Base-by-base conservation (phyloP, 306 rosid genomes). In the Astragalus membranaceus region DNA sequence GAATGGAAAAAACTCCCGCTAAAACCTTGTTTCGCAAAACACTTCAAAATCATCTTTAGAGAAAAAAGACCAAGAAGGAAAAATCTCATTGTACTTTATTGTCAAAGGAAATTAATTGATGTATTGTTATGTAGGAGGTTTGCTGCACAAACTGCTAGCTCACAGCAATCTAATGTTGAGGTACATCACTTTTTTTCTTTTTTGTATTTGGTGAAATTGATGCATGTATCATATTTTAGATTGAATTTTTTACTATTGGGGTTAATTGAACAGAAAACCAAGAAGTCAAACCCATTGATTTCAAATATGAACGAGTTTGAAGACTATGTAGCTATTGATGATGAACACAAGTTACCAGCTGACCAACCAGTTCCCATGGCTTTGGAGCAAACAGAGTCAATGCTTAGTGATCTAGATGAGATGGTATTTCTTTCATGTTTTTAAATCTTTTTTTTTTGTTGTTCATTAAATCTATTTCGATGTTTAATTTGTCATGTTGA, bases 301-400 rank as follows among this genome's bases (percentile, higher is more conserved):
- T 26, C 30, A 66, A 78, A 59, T 71, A 39, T 79, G 17, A 83
- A 72, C 60, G 82, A 70, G 36, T 94, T 87, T 79, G 96, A 89
- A 60, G 85, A 78, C 11, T 53, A 64, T 62, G 87, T 94, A 47
- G 88, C 85, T 60, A 50, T 94, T n/a, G 95, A 90, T 62, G 96
- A 94, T 6, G 97, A 88, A 16, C 79, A 65, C 79, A 82, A 87
- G 80, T 33, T 85, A 51, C 23, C 70, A 1, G 57, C 43, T 43
- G 91, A 89, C 3, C 88, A 84, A 29, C 91, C 99, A 36, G 89
- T 78, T 67, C 96, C 97, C 6, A 91, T 91, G 97, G 79, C 85
- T 43, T 80, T 91, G 20, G 99, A 91, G 74, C 81, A n/a, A n/a
- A n/a, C n/a, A n/a, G n/a, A n/a, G n/a, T n/a, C 68, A 51, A 6